These are phyloP conservation scores for Suaeda aralocaspica DNA, from an alignment of 148 eudicot genomes.

Conservation along the genomic window DNA sequence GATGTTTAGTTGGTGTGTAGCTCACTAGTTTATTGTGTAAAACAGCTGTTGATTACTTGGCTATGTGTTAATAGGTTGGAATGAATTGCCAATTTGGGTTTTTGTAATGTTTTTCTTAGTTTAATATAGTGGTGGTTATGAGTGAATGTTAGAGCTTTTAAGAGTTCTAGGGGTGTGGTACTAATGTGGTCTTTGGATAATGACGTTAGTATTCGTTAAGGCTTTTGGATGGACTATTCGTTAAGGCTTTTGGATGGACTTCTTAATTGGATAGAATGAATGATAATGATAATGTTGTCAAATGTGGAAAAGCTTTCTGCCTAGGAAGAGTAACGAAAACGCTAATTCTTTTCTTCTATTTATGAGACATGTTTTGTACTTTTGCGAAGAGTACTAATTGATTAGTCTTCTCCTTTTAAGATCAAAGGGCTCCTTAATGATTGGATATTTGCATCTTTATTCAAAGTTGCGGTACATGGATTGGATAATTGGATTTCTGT, in stretches of 20 bases:
- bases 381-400: background rate
- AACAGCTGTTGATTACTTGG: conserved; percentile 5
- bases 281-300: background rate
- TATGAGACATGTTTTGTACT: background rate
- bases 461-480: background rate
- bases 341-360: background rate
- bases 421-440: too few species aligned
- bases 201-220: background rate
- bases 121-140: background rate
- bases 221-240: background rate
- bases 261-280: background rate
- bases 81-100: background rate
- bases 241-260: too few species aligned
- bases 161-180: background rate
- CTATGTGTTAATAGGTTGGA: background rate
- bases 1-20: conserved; percentile 15
- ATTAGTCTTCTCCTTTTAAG: background rate
- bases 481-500: background rate
- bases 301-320: background rate
- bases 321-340: background rate
- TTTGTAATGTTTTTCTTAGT: background rate
- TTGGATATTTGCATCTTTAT: too few species aligned
- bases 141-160: background rate
- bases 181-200: background rate
- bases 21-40: background rate